Percentiles rank a stretch among this genome's conserved stretches.
Evolutionary conservation across 495 filamentous ascomycete species (phyloP).

Genomic region (Aspergillus diversus): DNA sequence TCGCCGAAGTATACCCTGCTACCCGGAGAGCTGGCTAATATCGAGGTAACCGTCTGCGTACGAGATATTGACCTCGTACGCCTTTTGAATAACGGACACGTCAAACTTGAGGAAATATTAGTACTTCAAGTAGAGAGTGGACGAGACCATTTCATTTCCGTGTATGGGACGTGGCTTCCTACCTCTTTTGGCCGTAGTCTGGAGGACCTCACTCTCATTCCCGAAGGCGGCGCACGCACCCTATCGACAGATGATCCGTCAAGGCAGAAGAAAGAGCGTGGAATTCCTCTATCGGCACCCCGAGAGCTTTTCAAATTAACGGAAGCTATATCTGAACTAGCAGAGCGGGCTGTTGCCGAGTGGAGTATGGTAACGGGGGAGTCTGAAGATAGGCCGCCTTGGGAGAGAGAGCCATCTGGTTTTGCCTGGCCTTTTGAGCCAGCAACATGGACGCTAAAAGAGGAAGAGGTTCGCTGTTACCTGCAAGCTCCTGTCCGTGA

Average conservation of each 20-base stretch:
- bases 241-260: conserved; percentile 36
- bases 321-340: conserved; percentile 75
- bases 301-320: conserved; percentile 87
- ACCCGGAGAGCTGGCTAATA: conserved; percentile 80
- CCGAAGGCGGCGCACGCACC: conserved; percentile 70
- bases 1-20: conserved; percentile 62
- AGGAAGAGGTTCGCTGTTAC: conserved; percentile 34
- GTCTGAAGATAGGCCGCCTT: conserved; percentile 51
- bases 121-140: conserved; percentile 86
- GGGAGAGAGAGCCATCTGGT: conserved; percentile 56
- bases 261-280: conserved; percentile 37
- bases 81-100: conserved; percentile 68
- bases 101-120: conserved; percentile 79
- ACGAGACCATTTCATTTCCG: conserved; percentile 87
- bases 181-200: conserved; percentile 83
- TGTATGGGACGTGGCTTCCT: conserved; percentile 76
- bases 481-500: conserved; percentile 56
- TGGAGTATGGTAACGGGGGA: conserved; percentile 74
- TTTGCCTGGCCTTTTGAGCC: conserved; percentile 77
- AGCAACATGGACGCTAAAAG: conserved; percentile 51
- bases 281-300: conserved; percentile 71
- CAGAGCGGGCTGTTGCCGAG: conserved; percentile 77
- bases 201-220: conserved; percentile 80
- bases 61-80: conserved; percentile 64
- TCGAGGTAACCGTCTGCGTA: conserved; percentile 67